Base-by-base conservation (phyloP, 768 basidiomycete genomes). In the Suillus clintonianus region DNA sequence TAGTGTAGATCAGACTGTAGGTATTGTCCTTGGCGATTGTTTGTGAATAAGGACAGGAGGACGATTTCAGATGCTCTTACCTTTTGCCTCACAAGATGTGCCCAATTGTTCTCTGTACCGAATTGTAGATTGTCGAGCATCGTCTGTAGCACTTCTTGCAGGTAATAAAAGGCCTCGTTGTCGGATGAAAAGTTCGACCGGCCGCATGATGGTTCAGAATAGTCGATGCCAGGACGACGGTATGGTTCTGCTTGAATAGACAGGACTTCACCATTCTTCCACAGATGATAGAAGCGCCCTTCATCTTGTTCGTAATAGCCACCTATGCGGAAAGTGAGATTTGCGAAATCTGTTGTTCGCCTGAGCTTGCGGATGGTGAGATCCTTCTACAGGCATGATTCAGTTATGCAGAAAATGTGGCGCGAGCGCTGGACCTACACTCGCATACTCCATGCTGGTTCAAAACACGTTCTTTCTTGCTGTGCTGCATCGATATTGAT, bases 101-200 rank as follows among this genome's bases (percentile, higher is more conserved):
- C 77, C 73, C 74, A 76, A 53, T 77, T 78, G 11, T 72, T 64
- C 62, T 76, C 69, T 30, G 72, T 65, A 7, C 77, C 75, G 14
- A 76, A 64, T 6, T 67, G 65, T 55, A 76, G 70, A 4, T 54
- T 63, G 27, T 77, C 76, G 5, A 78, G 62, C 75, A 78, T 77
- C 9, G 71, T 69, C 45, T 77, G 77, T 60, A 76, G 63, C 7
- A 76, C 72, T 51, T 78, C 75, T 62, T 66, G 63, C 42, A 76
- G 53, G 27, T 76, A 60, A 41, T 48, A 65, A 6, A 65, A 67
- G 2, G 76, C 74, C 30, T 66, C 63, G 22, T 24, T 24, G 51
- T 77, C 74, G 41, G 69, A 70, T 27, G 62, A 0, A 50, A 61
- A 68, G 17, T 34, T 5, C 2, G 17, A 17, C 19, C 1, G 7